A percentile compares a stretch with the other conserved stretches of the same genome.
These are phyloP conservation scores for Fusarium oligoseptatum DNA, from an alignment of 2,329 filamentous ascomycete genomes.

Conservation along the genomic window DNA sequence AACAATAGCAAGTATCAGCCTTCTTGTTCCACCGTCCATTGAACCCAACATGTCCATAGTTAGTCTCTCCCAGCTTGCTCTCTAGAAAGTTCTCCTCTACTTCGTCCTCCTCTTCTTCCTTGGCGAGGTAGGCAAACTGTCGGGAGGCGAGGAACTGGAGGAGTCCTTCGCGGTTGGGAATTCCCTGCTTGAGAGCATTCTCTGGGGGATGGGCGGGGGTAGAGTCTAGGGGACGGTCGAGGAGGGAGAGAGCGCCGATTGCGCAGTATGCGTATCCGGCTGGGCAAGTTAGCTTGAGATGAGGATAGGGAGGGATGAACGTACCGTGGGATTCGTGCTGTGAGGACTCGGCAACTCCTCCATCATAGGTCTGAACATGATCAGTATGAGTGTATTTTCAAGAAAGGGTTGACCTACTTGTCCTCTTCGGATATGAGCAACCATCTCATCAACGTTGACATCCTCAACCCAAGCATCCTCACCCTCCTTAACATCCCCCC, in stretches of 20 bases:
- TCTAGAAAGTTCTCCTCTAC: constrained; percentile 57
- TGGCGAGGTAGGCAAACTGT: constrained; percentile 71
- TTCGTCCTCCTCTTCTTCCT: constrained; percentile 61
- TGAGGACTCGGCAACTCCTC: constrained; percentile 83
- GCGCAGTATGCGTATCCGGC: constrained; percentile 94
- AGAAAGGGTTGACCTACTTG: constrained; percentile 54
- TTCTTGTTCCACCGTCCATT: constrained; percentile 93
- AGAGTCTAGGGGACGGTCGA: constrained; percentile 70
- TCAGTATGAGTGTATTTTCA: constrained; percentile 12
- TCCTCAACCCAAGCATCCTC: constrained; percentile 73
- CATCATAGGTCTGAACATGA: constrained; percentile 78
- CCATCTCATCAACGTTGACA: constrained; percentile 78
- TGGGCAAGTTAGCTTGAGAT: constrained; percentile 50
- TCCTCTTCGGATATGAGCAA: constrained; percentile 77
- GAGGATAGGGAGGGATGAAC: constrained; percentile 40
- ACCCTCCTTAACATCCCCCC: constrained; percentile 67
- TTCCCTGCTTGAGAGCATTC: constrained; percentile 52
- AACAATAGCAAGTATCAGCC: constrained; percentile 95
- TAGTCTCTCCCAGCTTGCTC: constrained; percentile 51
- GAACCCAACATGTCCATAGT: constrained; percentile 74
- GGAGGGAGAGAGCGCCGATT: constrained; percentile 80
- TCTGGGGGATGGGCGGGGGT: constrained; percentile 24
- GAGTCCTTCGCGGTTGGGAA: constrained; percentile 50
- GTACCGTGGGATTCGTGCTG: constrained; percentile 86
- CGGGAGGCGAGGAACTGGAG: constrained; percentile 72